These are phyloP conservation scores for Penicillium roqueforti DNA, from an alignment of 495 filamentous ascomycete genomes.

Conservation along the genomic window DNA sequence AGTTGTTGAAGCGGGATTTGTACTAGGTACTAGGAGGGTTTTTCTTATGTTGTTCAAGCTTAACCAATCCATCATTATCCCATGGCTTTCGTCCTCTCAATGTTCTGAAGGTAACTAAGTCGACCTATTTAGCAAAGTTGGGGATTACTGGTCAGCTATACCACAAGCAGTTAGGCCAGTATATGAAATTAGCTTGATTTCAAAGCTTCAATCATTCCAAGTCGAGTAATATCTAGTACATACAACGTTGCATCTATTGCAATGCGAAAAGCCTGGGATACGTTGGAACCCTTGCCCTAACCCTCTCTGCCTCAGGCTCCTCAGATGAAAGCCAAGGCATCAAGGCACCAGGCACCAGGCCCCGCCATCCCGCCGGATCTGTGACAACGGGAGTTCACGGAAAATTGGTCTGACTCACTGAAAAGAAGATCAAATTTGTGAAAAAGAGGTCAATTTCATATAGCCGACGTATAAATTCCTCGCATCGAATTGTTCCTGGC, in stretches of 20 bases:
- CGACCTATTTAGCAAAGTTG: too few relatives aligned
- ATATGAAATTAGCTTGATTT: too few relatives aligned
- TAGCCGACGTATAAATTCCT: not conserved
- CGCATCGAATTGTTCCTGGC: not conserved
- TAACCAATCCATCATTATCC: too few relatives aligned
- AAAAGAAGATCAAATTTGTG: constrained; percentile 6
- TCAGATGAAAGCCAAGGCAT: too few relatives aligned
- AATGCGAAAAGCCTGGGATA: not conserved
- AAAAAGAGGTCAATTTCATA: not conserved
- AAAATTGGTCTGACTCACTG: constrained; percentile 11
- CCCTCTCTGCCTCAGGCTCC: not conserved
- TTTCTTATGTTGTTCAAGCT: not conserved
- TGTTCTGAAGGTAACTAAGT: too few relatives aligned
- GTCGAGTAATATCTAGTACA: too few relatives aligned
- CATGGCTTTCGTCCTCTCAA: too few relatives aligned
- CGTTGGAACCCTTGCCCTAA: constrained; percentile 10
- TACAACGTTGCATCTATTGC: too few relatives aligned
- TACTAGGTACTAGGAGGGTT: not conserved
- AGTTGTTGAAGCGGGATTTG: not conserved
- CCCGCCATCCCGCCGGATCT: constrained; percentile 15
- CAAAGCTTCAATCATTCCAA: too few relatives aligned
- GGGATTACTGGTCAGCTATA: too few relatives aligned
- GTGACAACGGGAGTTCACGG: constrained; percentile 2
- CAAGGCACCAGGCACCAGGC: constrained; percentile 5
- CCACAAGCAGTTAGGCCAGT: too few relatives aligned